These are phyloP conservation scores for Theileria parva DNA, from an alignment of 169 alveolate genomes.

Conservation along the genomic window DNA sequence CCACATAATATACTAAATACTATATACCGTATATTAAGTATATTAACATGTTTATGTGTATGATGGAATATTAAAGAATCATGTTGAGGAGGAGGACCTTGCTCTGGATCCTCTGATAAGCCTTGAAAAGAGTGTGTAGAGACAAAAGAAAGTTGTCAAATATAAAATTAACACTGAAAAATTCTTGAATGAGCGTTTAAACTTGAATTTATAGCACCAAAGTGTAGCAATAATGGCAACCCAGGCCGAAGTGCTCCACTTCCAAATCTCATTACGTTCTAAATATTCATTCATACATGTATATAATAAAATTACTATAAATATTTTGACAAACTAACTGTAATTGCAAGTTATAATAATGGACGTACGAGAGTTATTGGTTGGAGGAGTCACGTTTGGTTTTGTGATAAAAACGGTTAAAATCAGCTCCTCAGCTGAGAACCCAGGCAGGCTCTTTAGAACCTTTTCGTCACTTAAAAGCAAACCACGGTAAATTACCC, in stretches of 20 bases:
- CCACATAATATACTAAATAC: no score
- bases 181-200: conserved; percentile 37
- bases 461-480: conserved; percentile 55
- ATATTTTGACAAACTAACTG: no score
- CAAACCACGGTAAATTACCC: conserved; percentile 70
- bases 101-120: background rate
- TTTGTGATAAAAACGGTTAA: conserved; percentile 61
- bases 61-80: no score
- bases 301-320: no score
- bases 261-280: conserved; percentile 35
- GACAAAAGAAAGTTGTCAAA: conserved; percentile 31
- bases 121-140: conserved; percentile 42
- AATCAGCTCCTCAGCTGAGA: conserved; percentile 36
- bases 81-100: background rate
- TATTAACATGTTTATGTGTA: no score
- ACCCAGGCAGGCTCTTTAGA: conserved; percentile 53
- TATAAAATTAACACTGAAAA: conserved; percentile 52
- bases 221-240: conserved; percentile 42
- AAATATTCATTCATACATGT: no score
- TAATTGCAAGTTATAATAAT: no score
- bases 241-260: conserved; percentile 60
- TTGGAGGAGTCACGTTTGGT: conserved; percentile 20
- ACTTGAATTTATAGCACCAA: conserved; percentile 64
- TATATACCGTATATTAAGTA: no score
- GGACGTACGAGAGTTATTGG: conserved; percentile 3